Conservation (phyloP, 192 early-diverging fungal genomes). For the Irineochytrium annulatum region DNA sequence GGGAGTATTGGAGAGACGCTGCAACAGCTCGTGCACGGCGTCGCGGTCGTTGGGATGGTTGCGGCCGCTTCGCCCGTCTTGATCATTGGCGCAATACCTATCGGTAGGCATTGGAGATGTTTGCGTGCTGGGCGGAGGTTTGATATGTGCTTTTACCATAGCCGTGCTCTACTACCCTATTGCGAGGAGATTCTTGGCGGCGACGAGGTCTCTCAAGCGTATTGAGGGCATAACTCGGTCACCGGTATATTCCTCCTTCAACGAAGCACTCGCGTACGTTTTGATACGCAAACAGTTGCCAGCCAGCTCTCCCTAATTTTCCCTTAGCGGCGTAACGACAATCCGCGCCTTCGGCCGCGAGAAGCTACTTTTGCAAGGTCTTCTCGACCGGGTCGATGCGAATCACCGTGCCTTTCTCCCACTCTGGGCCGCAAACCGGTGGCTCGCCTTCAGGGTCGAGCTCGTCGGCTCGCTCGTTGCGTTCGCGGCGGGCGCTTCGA, state of each 20-base stretch:
- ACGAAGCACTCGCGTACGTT: slow-evolving; percentile 16
- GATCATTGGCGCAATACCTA: slow-evolving; percentile 15
- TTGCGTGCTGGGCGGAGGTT: no score
- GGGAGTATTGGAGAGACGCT: slow-evolving; percentile 22
- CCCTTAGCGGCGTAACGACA: slow-evolving; percentile 26
- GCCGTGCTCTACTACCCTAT: slow-evolving; percentile 71
- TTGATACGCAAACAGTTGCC: not conserved
- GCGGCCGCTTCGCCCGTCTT: slow-evolving; percentile 16
- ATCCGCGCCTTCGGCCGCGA: slow-evolving; percentile 35
- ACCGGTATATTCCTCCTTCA: slow-evolving; percentile 46
- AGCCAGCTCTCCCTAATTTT: not conserved
- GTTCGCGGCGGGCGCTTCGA: slow-evolving; percentile 57
- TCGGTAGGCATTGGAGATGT: slow-evolving; percentile 25
- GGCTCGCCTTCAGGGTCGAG: slow-evolving; percentile 63
- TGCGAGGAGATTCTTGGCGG: slow-evolving; percentile 52
- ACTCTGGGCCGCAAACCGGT: slow-evolving; percentile 79
- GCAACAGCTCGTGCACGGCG: slow-evolving; percentile 19
- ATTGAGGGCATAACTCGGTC: slow-evolving; percentile 64
- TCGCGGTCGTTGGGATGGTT: slow-evolving; percentile 12
- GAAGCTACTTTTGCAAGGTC: not conserved
- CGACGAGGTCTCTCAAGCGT: slow-evolving; percentile 50
- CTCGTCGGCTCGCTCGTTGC: slow-evolving; percentile 71
- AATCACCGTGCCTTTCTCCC: slow-evolving; percentile 87
- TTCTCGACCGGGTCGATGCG: slow-evolving; percentile 41
- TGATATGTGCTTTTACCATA: slow-evolving; percentile 64